Base-by-base conservation (phyloP, 306 rosid species). In the Rosa multiflora region DNA sequence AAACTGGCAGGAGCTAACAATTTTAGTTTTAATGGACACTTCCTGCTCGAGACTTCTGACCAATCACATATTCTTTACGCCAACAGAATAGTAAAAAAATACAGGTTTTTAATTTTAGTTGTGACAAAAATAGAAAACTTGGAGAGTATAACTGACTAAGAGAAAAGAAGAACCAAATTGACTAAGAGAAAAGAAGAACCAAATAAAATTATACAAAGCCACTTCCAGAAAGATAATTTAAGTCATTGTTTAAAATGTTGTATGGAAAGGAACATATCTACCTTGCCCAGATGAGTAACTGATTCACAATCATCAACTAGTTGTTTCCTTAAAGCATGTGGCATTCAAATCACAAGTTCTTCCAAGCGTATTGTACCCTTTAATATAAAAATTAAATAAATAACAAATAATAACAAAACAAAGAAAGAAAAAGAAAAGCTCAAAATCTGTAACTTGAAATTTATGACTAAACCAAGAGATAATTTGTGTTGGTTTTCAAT, bases 231-330 rank as follows among this genome's bases (percentile, higher is more conserved):
- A 32, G 77, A 46, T 39, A 78, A 79, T 77, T 29, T 75, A 74
- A 62, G 55, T 79, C 70, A 81, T 53, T 8, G 67, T 61, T 47
- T 53, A 42, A 78, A 43, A 73, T 37, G 32, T 37, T 3, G 5
- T 62, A 68, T 21, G 21, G 35, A 64, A 32, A 29, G 64, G 5
- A 53, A 79, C 42, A 67, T 51, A 59, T 6, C 37, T 89, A 94
- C 99, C 99, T 92, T 92, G 85, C 95, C 97, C 39, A 92, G 85
- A 84, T 87, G 93, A 67, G 92, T 91, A 40, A 92, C 76, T 63
- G 88, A 91, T 83, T 91, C 97, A 63, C 90, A 86, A 83, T 94
- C 99, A 84, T 92, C 97, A 83, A 89, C 86, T 80, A 94, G 82
- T 82, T 91, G 97, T 86, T 92, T 91, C 95, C 81, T 92, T 69